Percentiles rank a stretch among this genome's conserved stretches.
phyloP scores from a whole-genome alignment of 1,284 basidiomycete species.

The Ustilago esculenta region DNA sequence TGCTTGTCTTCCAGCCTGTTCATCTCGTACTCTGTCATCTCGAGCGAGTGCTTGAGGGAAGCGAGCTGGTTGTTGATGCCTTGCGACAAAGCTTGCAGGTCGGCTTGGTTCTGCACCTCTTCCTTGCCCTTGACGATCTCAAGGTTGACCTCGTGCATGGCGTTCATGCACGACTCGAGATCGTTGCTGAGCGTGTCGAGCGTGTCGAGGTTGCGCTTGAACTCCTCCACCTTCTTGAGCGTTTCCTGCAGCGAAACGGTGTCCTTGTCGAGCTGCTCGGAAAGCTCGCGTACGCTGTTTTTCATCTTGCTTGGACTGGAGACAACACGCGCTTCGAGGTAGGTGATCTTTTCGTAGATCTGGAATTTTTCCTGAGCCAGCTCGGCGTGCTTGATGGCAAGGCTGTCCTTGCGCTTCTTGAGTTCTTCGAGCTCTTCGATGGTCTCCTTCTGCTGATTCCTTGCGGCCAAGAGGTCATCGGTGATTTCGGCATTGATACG shows the following conservation, averaged over 20 bases:
- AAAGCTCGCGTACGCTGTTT: conserved; percentile 41
- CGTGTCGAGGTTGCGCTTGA: conserved; percentile 46
- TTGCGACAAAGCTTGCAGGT: conserved; percentile 35
- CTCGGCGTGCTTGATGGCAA: conserved; percentile 53
- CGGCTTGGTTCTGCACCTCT: conserved; percentile 43
- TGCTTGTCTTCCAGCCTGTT: conserved; percentile 46
- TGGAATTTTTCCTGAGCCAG: conserved; percentile 53
- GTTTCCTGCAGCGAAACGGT: conserved; percentile 79
- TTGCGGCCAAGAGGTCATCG: conserved; percentile 72
- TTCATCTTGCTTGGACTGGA: conserved; percentile 55
- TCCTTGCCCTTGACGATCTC: conserved; percentile 54
- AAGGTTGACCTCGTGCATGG: conserved; percentile 54
- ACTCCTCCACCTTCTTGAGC: conserved; percentile 72
- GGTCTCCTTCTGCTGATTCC: conserved; percentile 50
- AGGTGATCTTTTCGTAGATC: conserved; percentile 52
- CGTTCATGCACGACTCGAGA: conserved; percentile 40
- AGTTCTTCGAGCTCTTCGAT: conserved; percentile 52
- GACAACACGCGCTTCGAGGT: conserved; percentile 55
- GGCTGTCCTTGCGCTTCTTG: conserved; percentile 45
- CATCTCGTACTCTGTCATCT: conserved; percentile 51
- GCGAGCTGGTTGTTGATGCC: conserved; percentile 46
- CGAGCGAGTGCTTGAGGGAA: conserved; percentile 40
- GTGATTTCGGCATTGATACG: conserved; percentile 83
- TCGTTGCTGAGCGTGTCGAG: conserved; percentile 51
- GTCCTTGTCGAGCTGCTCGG: conserved; percentile 76